Evolutionary conservation across 23 red algal genomes (phyloP), one percentile per base, ranked within the genome.

Genomic region (Gracilariopsis chorda): DNA sequence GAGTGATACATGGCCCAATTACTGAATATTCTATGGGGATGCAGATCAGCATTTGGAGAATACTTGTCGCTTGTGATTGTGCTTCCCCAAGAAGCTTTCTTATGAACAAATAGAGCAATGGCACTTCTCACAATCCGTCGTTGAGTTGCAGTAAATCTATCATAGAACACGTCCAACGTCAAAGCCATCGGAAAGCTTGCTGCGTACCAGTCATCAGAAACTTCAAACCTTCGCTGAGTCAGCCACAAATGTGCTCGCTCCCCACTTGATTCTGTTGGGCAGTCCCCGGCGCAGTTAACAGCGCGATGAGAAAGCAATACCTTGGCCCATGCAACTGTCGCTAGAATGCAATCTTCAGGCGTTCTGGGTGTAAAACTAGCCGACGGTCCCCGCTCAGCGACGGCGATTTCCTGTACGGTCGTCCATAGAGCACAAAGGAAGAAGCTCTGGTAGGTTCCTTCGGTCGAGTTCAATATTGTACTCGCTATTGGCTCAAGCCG

Each of bases 1-100:
- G 62, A 59, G 34, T 91, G 68, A 42, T 91, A 91, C 37, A 53
- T 74, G 0, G 88, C 88, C 88, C 88, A 91, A 49, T 91, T 91
- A 29, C 43, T 59, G 58, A 91, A 91, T 71, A 82, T 82, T 5
- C 88, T 73, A 89, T 89, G 85, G 48, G 85, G 85, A 21, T 77
- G 33, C 7, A 78, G 13, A 7, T 20, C 3, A 11, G 72, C 85
- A 23, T 89, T 89, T 4, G 85, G 85, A 13, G 85, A 89, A 45
- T 61, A 42, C 13, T 58, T 59, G 46, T 80, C 65, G 20, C 48
- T 65, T 19, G 48, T 21, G 7, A 73, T 34, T 11, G 56, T 57
- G 23, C 48, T 67, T 32, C 88, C 88, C 88, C 88, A 91, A 33
- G 74, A 73, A 67, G 44, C 32, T 45, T 67, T 51, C 12, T 84